Conservation (phyloP, 2,329 filamentous ascomycete species). For the Thielaviopsis euricoi region DNA sequence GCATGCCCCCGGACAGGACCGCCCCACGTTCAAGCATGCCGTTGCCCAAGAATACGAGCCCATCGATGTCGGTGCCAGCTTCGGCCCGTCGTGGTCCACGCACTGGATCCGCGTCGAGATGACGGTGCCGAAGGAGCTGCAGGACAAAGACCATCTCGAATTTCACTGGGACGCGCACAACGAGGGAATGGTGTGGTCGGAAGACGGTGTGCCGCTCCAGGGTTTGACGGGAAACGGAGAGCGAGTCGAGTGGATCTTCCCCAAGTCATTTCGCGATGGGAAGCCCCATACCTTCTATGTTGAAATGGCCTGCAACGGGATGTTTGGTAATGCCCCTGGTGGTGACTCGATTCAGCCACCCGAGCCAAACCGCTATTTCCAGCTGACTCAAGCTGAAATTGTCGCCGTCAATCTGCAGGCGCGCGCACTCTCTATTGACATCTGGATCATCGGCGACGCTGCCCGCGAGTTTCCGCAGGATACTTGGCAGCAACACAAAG, state of each 20-base stretch:
- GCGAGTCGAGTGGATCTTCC: constrained; percentile 79
- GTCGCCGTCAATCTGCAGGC: constrained; percentile 79
- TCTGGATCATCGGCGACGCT: constrained; percentile 90
- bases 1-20: constrained; percentile 60
- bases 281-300: constrained; percentile 83
- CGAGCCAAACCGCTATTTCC: constrained; percentile 66
- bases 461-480: constrained; percentile 79
- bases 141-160: constrained; percentile 68
- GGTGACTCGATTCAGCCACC: constrained; percentile 83
- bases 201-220: constrained; percentile 78
- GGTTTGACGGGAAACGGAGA: constrained; percentile 84
- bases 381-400: constrained; percentile 63
- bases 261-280: constrained; percentile 64
- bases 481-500: constrained; percentile 78
- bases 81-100: constrained; percentile 92
- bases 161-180: constrained; percentile 93
- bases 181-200: constrained; percentile 86
- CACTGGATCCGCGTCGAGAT: constrained; percentile 89
- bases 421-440: constrained; percentile 71
- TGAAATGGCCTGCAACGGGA: constrained; percentile 96
- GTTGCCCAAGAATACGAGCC: constrained; percentile 38
- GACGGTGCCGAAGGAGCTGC: constrained; percentile 56
- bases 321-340: constrained; percentile 85
- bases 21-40: constrained; percentile 65
- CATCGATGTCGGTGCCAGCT: constrained; percentile 58